These are phyloP conservation scores for Solanum virginianum DNA, from an alignment of 257 asterid species.

Conservation along the genomic window DNA sequence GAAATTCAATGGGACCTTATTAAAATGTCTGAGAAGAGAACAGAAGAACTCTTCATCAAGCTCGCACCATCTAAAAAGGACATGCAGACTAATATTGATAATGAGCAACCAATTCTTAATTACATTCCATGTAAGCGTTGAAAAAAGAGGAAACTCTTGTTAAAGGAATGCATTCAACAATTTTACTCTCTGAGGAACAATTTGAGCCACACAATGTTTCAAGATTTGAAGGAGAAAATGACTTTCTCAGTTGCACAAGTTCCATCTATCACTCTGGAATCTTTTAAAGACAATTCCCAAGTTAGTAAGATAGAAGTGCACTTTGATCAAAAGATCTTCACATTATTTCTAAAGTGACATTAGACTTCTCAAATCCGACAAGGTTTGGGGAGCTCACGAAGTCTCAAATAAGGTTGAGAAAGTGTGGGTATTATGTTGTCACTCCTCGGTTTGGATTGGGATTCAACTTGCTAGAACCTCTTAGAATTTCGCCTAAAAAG, in stretches of 20 bases:
- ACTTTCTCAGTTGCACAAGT: background rate
- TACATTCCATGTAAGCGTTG: background rate
- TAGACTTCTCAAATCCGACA: background rate
- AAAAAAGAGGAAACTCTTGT: background rate
- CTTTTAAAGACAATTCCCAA: background rate
- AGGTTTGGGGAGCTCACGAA: background rate
- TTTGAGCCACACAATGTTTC: background rate
- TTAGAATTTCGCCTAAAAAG: background rate
- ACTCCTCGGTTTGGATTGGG: background rate
- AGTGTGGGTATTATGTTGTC: background rate
- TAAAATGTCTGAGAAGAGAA: too few species aligned
- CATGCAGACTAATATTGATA: too few species aligned
- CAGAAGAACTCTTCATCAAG: too few species aligned
- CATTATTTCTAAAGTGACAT: too few species aligned
- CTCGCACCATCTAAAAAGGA: background rate
- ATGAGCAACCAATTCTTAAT: too few species aligned
- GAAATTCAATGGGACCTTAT: too few species aligned
- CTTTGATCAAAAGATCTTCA: background rate
- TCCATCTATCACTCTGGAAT: background rate
- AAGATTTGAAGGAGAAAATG: background rate
- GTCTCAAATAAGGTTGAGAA: background rate
- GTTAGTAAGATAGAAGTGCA: background rate
- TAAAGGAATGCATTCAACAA: background rate
- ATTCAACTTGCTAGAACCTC: background rate
- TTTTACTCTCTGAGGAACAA: background rate